Conservation (phyloP, 2,329 filamentous ascomycete genomes). For the Microdochium trichocladiopsis region DNA sequence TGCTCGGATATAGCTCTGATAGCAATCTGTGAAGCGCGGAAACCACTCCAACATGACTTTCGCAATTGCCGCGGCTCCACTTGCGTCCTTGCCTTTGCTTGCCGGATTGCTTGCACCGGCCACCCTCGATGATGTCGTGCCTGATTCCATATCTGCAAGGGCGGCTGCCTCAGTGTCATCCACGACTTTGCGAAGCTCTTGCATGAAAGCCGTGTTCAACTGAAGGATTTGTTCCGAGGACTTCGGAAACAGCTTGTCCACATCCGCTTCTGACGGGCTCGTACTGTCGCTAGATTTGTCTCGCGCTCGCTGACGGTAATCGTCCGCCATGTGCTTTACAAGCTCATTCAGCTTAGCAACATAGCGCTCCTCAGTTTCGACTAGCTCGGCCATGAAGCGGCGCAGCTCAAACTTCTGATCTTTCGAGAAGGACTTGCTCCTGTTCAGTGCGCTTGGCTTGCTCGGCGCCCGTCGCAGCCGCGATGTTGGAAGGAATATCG, state of each 20-base stretch:
- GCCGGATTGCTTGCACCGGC: constrained; percentile 33
- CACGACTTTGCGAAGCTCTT: constrained; percentile 67
- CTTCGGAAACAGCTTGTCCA: constrained; percentile 72
- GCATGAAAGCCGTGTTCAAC: constrained; percentile 74
- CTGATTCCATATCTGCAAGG: constrained; percentile 64
- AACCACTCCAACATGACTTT: constrained; percentile 86
- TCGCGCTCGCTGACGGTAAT: constrained; percentile 67
- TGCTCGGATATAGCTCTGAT: constrained; percentile 86
- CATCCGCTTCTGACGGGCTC: constrained; percentile 64
- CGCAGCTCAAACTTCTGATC: constrained; percentile 79
- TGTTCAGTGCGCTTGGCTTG: constrained; percentile 72
- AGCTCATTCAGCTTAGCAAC: constrained; percentile 81
- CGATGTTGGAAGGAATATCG: constrained; percentile 80
- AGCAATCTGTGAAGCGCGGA: constrained; percentile 83
- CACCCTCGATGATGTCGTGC: constrained; percentile 37
- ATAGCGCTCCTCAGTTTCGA: constrained; percentile 92
- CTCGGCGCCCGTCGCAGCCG: constrained; percentile 81
- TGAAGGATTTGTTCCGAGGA: constrained; percentile 76
- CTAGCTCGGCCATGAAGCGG: constrained; percentile 81
- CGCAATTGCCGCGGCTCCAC: constrained; percentile 71
- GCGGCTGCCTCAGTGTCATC: constrained; percentile 80
- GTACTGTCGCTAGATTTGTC: constrained; percentile 50
- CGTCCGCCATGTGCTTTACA: constrained; percentile 71
- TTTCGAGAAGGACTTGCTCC: constrained; percentile 68
- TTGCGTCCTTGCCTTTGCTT: constrained; percentile 56